Evolutionary conservation across 2,329 filamentous ascomycete species (phyloP), one percentile per base, ranked within the genome.

Genomic region (Volutella citrinella): DNA sequence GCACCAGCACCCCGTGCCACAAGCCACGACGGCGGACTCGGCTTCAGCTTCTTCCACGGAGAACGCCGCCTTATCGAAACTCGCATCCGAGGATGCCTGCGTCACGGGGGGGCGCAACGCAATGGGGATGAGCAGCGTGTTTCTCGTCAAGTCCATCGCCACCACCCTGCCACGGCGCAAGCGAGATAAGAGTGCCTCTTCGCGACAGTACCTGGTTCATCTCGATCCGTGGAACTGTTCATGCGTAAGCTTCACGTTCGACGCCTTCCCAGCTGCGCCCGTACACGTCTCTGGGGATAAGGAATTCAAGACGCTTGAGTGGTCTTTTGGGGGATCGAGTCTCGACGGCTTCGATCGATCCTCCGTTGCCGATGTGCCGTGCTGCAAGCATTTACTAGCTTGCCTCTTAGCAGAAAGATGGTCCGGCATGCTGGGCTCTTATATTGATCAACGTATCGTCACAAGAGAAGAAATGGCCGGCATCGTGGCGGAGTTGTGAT

Each of bases 371-470:
- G 54, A 62, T 22, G 64, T 74, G 38, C 75, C 79, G 49, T 86
- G 63, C 35, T 98, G 91, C 59, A 96, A 96, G 64, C 91, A 98
- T 61, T 62, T 97, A 6, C 73, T 97, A 12, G 91, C 91, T 2
- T 94, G 87, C 58, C 63, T 91, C 24, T 59, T 97, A 35, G 82
- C 73, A 6, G 82, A 87, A 56, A 68, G 71, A 28, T 90, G 86
- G 67, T 57, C 56, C 1, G 59, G 43, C 4, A 58, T 80, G 18
- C 73, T 93, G 46, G 73, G 69, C 5, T 51, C 52, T 2, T 76
- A 75, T 48, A 69, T 84, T 12, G 69, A 74, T 37, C 70, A 76
- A 48, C 69, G 66, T 50, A 52, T 55, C 24, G 71, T 84, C 12
- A 66, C 69, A 16, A 69, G 66, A 40, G 80, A 83, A 45, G 86